Evolutionary conservation across 176 grass and related monocot genomes (phyloP).

Genomic region (Rhynchospora tenuis): DNA sequence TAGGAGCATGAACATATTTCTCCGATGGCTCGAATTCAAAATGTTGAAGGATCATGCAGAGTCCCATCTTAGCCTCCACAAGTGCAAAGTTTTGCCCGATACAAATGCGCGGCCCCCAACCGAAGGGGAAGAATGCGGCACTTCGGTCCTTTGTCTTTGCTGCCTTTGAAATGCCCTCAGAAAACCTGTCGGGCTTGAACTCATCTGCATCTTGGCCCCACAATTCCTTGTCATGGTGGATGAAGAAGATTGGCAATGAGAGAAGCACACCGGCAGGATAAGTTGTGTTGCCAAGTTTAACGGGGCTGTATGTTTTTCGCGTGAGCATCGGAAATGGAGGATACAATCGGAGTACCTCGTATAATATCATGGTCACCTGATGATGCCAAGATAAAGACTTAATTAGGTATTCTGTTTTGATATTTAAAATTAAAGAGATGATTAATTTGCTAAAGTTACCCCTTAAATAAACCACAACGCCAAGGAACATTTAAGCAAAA

Average conservation of each 20-base stretch:
- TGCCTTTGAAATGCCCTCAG: conserved; percentile 59
- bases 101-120: conserved; percentile 62
- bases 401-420: neutral
- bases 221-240: conserved; percentile 48
- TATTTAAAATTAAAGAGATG: neutral
- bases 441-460: neutral
- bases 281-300: conserved; percentile 40
- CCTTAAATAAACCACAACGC: neutral
- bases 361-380: conserved; percentile 67
- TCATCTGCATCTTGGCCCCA: conserved; percentile 53
- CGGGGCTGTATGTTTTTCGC: conserved; percentile 33
- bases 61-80: conserved; percentile 64
- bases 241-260: conserved; percentile 35
- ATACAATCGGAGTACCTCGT: conserved; percentile 71
- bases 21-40: conserved; percentile 54
- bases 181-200: conserved; percentile 67
- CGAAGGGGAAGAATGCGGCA: conserved; percentile 52
- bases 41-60: conserved; percentile 52
- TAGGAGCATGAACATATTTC: conserved; percentile 50
- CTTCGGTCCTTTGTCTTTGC: conserved; percentile 27
- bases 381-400: neutral
- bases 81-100: conserved; percentile 65
- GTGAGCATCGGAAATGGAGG: conserved; percentile 29
- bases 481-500: neutral
- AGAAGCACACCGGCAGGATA: conserved; percentile 54